These are phyloP conservation scores for Saccharomyces pastorianus DNA, from an alignment of 1,139 yeast species.

Conservation along the genomic window DNA sequence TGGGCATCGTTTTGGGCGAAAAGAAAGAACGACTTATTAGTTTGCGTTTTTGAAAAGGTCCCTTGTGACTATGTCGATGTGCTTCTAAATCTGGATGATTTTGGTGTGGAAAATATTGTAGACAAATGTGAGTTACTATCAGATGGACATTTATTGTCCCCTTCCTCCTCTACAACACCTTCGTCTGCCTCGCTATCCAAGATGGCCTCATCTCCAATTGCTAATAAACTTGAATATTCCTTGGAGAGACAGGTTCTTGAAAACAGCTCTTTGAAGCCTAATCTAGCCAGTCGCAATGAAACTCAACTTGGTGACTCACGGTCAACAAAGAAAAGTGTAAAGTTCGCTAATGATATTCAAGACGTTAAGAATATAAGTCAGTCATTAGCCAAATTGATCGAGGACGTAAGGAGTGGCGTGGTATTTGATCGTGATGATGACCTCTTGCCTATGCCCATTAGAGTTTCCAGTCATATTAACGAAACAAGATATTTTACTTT, in stretches of 20 bases:
- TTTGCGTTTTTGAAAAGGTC: slow-evolving; percentile 82
- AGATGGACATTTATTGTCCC: neutral
- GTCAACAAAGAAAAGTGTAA: slow-evolving; percentile 30
- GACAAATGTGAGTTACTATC: slow-evolving; percentile 18
- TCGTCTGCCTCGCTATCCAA: slow-evolving; percentile 10
- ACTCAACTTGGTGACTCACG: neutral
- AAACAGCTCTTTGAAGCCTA: neutral
- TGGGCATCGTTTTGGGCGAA: slow-evolving; percentile 91
- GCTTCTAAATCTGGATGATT: slow-evolving; percentile 32
- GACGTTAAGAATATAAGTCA: slow-evolving; percentile 22
- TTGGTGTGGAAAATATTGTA: slow-evolving; percentile 18
- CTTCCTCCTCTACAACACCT: neutral
- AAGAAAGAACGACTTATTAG: slow-evolving; percentile 56
- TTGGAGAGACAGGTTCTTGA: neutral
- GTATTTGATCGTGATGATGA: slow-evolving; percentile 28
- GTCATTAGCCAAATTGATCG: slow-evolving; percentile 24
- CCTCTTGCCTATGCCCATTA: slow-evolving; percentile 33
- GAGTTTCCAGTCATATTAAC: slow-evolving; percentile 42
- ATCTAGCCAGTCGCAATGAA: neutral
- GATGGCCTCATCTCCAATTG: neutral
- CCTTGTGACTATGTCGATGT: slow-evolving; percentile 74
- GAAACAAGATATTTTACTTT: slow-evolving; percentile 56
- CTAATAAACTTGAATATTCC: neutral
- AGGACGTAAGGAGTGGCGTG: slow-evolving; percentile 18
- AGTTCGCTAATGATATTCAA: slow-evolving; percentile 26